Base-by-base conservation (phyloP, 2,329 filamentous ascomycete genomes). In the Botrytis sinoallii region DNA sequence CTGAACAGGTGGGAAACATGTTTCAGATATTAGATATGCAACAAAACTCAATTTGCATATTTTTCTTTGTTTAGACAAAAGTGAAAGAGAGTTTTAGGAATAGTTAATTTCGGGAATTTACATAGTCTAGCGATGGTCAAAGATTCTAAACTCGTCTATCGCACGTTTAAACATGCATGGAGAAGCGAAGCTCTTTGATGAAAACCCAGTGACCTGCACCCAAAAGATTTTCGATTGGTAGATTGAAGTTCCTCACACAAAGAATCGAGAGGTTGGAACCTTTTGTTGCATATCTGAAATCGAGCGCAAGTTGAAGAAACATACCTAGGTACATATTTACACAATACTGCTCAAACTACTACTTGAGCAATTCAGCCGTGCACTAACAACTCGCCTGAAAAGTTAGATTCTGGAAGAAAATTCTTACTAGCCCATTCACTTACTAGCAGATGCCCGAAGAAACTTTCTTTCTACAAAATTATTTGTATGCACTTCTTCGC, bases 21-120 rank as follows among this genome's bases (percentile, higher is more conserved):
- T 71, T 66, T 71, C 69, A 66, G 59, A 71, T 65, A 10, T 71
- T 5, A 71, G 69, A 71, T 65, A 16, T 71, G 69, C 69, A 71
- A 71, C 59, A 71, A 48, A 71, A 20, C 18, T 16, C 1, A 25
- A 10, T 29, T 65, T 20, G 25, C 22, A 12, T 20, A 10, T 7
- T 55, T 55, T 71, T 52, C 59, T 66, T 71, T 71, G 59, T 66
- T 52, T 59, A 10, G 5, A 18, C 25, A 6, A 18, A n/a, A 4
- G 20, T 25, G 18, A 16, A 42, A 44, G 20, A 42, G 25, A 16
- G 3, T 42, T 55, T 52, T 64, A 18, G 29, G 29, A 38, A 71
- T 32, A 52, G 46, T 29, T n/a, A 25, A 57, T 42, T 57, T 22
- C 32, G 18, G 35, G 18, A 18, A 20, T 25, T 69, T 69, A 57